Evolutionary conservation across 2,329 filamentous ascomycete genomes (phyloP), one percentile per base, ranked within the genome.

Genomic region (Neonectria sp.): DNA sequence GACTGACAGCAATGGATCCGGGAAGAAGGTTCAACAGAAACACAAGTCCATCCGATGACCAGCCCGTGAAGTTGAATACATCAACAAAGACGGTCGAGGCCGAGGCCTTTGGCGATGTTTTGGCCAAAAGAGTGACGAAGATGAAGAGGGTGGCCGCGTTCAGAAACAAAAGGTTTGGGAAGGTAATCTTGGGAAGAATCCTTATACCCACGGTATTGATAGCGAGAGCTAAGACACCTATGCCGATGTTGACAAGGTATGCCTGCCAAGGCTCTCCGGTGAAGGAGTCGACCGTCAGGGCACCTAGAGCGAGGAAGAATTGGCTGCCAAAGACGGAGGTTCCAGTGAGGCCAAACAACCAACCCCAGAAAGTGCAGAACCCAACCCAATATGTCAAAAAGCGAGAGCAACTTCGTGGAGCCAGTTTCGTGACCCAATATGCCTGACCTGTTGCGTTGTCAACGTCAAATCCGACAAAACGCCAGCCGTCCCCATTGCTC

Each of bases 41-140:
- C 8, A 43, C 56, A 15, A 65, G 11, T 1, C 43, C 37, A 11
- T 51, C 24, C 2, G 55, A 60, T 15, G 29, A 43, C 46, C 37
- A 65, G 4, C 55, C 60, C 4, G 60, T 63, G 4, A 57, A 9
- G 45, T 57, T 63, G 52, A 57, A 25, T 21, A 56, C 21, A 12
- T 63, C 45, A 3, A 51, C 7, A 9, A 63, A 63, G 13, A 57
- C 60, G 15, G 21, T 13, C 57, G 15, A 31, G 3, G 35, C 25
- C 59, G 46, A 52, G 57, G 17, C n/a, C 9, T 27, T 49, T 8
- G 45, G 60, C 6, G 6, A 9, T 46, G 57, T 37, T 13, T 7
- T 43, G 17, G 29, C 62, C 1, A 59, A 35, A 4, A 65, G 49
- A 3, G 48, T 25, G 40, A 65, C 49, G n/a, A 33, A 9, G 31